These are phyloP conservation scores for Malassezia globosa DNA, from an alignment of 1,284 basidiomycete species.

Conservation along the genomic window DNA sequence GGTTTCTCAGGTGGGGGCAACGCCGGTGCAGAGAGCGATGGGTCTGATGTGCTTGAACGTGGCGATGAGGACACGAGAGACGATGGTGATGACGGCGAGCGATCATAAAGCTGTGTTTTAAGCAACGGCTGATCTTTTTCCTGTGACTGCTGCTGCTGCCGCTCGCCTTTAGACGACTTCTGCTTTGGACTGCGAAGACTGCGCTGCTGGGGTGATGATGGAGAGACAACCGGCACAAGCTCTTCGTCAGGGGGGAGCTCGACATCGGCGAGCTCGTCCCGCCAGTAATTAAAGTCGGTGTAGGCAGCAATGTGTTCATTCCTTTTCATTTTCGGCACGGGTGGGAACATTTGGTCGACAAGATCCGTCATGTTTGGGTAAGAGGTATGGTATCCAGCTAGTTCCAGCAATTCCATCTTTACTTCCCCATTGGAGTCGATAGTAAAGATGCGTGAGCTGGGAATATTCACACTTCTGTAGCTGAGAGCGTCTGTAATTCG, in stretches of 20 bases:
- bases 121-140: not conserved
- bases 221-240: constrained; percentile 50
- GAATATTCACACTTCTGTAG: constrained; percentile 88
- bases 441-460: constrained; percentile 89
- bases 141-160: not conserved
- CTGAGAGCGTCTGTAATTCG: constrained; percentile 94
- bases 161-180: no score
- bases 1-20: constrained; percentile 8
- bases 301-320: constrained; percentile 62
- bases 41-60: not conserved
- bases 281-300: constrained; percentile 97
- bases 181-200: constrained; percentile 13
- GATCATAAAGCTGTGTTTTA: not conserved
- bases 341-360: constrained; percentile 98
- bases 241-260: constrained; percentile 61
- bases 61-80: constrained; percentile 11
- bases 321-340: constrained; percentile 61
- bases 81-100: not conserved
- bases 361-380: constrained; percentile 97
- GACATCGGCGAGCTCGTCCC: constrained; percentile 57
- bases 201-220: constrained; percentile 7
- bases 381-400: constrained; percentile 93
- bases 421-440: constrained; percentile 92
- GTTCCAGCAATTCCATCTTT: constrained; percentile 88
- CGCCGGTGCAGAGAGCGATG: not conserved